These are phyloP conservation scores for Tylopilus microsporus DNA, from an alignment of 1,284 basidiomycete species.

Conservation along the genomic window DNA sequence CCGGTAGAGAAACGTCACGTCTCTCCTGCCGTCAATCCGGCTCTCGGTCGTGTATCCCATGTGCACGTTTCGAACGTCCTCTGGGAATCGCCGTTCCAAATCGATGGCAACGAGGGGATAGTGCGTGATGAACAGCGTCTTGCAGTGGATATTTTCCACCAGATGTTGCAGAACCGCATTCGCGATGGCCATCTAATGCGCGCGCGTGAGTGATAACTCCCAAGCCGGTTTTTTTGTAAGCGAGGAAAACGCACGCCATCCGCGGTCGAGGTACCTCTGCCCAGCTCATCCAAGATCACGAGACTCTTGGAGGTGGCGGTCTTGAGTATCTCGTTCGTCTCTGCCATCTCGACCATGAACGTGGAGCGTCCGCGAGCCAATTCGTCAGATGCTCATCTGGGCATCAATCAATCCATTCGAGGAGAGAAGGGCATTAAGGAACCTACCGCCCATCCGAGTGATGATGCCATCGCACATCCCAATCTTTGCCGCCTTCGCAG, in stretches of 20 bases:
- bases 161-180: conserved; percentile 75
- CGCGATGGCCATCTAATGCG: conserved; percentile 74
- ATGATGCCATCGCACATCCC: conserved; percentile 80
- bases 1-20: conserved; percentile 82
- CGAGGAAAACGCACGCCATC: conserved; percentile 59
- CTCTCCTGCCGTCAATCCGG: conserved; percentile 63
- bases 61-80: conserved; percentile 70
- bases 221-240: background rate
- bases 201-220: background rate
- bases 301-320: conserved; percentile 68
- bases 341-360: conserved; percentile 94
- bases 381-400: conserved; percentile 72
- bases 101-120: conserved; percentile 73
- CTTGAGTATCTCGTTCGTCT: conserved; percentile 86
- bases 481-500: conserved; percentile 68
- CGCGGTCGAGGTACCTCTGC: conserved; percentile 78
- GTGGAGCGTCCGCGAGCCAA: conserved; percentile 81
- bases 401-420: conserved; percentile 6
- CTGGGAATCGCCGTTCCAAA: conserved; percentile 50
- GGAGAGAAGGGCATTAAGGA: background rate
- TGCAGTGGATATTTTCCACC: conserved; percentile 58
- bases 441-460: conserved; percentile 78
- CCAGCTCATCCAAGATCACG: conserved; percentile 85
- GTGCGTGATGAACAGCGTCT: conserved; percentile 92
- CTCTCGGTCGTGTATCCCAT: conserved; percentile 76